Conservation (phyloP, 768 basidiomycete genomes). For the Suillus ampliporus region DNA sequence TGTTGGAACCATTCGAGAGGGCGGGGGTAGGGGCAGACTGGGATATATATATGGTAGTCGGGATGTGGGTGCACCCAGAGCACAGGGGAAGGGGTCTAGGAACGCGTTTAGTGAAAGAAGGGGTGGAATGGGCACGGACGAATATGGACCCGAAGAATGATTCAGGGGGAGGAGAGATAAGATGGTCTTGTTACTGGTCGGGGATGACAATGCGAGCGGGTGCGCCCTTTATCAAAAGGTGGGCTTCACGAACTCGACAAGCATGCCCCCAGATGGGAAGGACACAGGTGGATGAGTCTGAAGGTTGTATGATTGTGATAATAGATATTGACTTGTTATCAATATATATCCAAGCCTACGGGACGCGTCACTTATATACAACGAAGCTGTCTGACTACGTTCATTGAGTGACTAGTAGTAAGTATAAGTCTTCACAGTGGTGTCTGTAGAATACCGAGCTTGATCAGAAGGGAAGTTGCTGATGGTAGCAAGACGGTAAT, state of each 20-base stretch:
- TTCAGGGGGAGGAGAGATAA: constrained; percentile 16
- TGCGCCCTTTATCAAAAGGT: constrained; percentile 25
- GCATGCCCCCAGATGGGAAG: constrained; percentile 13
- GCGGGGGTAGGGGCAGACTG: constrained; percentile 21
- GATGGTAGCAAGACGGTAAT: no score
- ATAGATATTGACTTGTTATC: background rate
- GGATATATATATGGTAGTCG: constrained; percentile 27
- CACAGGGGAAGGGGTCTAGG: constrained; percentile 32
- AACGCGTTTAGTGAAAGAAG: constrained; percentile 18
- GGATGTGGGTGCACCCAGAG: constrained; percentile 36
- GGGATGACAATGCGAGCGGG: constrained; percentile 21
- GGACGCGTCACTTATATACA: background rate
- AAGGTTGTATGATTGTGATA: constrained; percentile 29
- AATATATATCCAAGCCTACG: no score
- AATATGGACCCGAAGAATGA: constrained; percentile 18
- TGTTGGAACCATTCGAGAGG: constrained; percentile 19
- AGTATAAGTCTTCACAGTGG: no score
- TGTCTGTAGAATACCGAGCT: no score
- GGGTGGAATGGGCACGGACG: constrained; percentile 31
- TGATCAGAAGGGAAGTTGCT: no score
- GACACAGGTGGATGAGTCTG: constrained; percentile 26
- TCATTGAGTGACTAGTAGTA: no score
- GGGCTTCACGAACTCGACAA: constrained; percentile 26
- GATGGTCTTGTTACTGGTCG: constrained; percentile 23
- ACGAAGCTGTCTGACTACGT: background rate